phyloP scores from a whole-genome alignment of 176 grass and related monocot genomes.

The Lolium multiflorum region DNA sequence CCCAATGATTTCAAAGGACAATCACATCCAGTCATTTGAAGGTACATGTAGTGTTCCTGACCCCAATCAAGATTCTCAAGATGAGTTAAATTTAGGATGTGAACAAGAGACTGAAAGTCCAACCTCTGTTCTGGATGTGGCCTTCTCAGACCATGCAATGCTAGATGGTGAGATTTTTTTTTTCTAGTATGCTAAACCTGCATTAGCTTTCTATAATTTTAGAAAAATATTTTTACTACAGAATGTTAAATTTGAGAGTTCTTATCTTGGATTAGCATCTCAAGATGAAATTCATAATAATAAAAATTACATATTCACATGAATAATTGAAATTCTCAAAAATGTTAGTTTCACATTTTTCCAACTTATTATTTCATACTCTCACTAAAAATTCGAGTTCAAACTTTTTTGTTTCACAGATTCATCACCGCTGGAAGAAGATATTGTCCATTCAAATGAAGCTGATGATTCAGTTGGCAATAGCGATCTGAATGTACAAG shows the following conservation, averaged over 20 bases:
- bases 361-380: constrained; percentile 13
- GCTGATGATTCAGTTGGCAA: neutral
- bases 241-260: no score
- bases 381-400: neutral
- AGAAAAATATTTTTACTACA: neutral
- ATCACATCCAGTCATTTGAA: constrained; percentile 44
- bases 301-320: neutral
- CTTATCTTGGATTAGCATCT: neutral
- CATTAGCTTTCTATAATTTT: neutral
- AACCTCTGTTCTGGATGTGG: constrained; percentile 66
- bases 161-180: constrained; percentile 67
- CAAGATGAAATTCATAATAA: neutral
- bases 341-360: neutral
- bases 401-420: constrained; percentile 27
- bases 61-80: constrained; percentile 30
- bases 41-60: constrained; percentile 43
- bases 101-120: constrained; percentile 65
- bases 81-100: constrained; percentile 35
- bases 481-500: neutral
- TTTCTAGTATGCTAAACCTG: constrained; percentile 26
- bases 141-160: constrained; percentile 49
- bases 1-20: neutral
- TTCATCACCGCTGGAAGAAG: constrained; percentile 16
- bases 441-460: constrained; percentile 40
- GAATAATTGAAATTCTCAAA: neutral